Conservation (phyloP, 1,284 basidiomycete genomes). For the Ceratobasidium sp. region DNA sequence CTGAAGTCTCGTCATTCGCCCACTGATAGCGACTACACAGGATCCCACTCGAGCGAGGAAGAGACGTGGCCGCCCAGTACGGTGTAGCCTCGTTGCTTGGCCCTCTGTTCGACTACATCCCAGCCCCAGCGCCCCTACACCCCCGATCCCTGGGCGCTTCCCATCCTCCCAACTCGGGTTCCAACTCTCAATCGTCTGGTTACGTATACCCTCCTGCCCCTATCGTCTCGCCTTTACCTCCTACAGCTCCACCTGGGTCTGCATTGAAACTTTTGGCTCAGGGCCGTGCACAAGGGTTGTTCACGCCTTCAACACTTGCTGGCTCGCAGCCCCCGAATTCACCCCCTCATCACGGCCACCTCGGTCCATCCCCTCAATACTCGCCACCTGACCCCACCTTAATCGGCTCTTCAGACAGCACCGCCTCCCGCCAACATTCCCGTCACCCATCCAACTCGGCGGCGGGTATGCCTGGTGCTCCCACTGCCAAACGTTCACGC, state of each 20-base stretch:
- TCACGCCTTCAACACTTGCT: slow-evolving; percentile 68
- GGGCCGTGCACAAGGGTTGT: slow-evolving; percentile 81
- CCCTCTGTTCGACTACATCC: slow-evolving; percentile 90
- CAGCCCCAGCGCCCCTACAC: slow-evolving; percentile 52
- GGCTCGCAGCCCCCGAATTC: slow-evolving; percentile 29
- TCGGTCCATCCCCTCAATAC: slow-evolving; percentile 18
- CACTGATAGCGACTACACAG: slow-evolving; percentile 53
- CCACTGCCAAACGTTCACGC: slow-evolving; percentile 40
- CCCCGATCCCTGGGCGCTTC: slow-evolving; percentile 24
- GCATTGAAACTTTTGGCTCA: slow-evolving; percentile 78
- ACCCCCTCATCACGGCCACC: slow-evolving; percentile 17
- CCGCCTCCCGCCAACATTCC: slow-evolving; percentile 32
- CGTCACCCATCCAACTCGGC: slow-evolving; percentile 37
- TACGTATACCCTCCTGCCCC: slow-evolving; percentile 31
- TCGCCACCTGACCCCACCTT: slow-evolving; percentile 24
- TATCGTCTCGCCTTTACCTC: slow-evolving; percentile 39
- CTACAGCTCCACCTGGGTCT: slow-evolving; percentile 62
- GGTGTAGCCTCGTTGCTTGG: slow-evolving; percentile 82
- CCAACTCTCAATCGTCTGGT: slow-evolving; percentile 27
- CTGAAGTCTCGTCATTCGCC: slow-evolving; percentile 26
- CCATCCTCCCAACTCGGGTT: slow-evolving; percentile 25
- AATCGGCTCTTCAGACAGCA: slow-evolving; percentile 26
- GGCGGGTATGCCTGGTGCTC: neutral
- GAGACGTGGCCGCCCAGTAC: slow-evolving; percentile 87
- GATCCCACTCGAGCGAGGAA: slow-evolving; percentile 90